phyloP scores from a whole-genome alignment of 2,329 filamentous ascomycete species.

The Curvularia lunata region DNA sequence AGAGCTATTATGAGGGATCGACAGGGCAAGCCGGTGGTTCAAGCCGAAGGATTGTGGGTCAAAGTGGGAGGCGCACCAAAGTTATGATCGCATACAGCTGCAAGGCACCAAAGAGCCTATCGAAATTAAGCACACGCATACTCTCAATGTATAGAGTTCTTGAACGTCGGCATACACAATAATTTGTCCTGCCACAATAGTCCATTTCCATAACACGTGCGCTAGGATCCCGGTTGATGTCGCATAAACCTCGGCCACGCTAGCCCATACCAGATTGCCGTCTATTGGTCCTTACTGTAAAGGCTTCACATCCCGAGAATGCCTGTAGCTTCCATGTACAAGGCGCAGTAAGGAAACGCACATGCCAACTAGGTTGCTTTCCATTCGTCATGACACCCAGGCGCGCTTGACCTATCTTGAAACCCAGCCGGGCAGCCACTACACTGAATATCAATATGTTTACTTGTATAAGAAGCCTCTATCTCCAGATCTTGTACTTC shows the following conservation, averaged over 20 bases:
- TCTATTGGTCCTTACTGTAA: slow-evolving; percentile 21
- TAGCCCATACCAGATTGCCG: slow-evolving; percentile 14
- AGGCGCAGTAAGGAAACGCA: slow-evolving; percentile 13
- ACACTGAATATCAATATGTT: neutral
- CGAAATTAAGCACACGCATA: neutral
- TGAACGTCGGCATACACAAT: neutral
- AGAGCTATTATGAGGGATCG: slow-evolving; percentile 34
- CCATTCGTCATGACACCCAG: slow-evolving; percentile 17
- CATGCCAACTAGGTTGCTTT: slow-evolving; percentile 16
- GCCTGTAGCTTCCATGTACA: slow-evolving; percentile 19
- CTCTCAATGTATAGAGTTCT: neutral
- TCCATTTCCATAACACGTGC: slow-evolving; percentile 20
- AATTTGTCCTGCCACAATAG: slow-evolving; percentile 9
- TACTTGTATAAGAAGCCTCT: slow-evolving; percentile 11
- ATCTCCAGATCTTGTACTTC: neutral
- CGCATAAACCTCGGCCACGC: slow-evolving; percentile 17
- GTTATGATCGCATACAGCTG: slow-evolving; percentile 14
- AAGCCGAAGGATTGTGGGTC: slow-evolving; percentile 32
- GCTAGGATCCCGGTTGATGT: slow-evolving; percentile 16
- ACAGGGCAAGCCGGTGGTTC: slow-evolving; percentile 28
- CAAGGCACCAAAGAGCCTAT: slow-evolving; percentile 1
- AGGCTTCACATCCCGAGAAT: slow-evolving; percentile 17
- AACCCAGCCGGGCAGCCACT: slow-evolving; percentile 3
- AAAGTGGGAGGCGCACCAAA: slow-evolving; percentile 26
- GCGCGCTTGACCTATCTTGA: slow-evolving; percentile 1